Conservation (phyloP, 257 asterid genomes). For the Solanum tacnaense region DNA sequence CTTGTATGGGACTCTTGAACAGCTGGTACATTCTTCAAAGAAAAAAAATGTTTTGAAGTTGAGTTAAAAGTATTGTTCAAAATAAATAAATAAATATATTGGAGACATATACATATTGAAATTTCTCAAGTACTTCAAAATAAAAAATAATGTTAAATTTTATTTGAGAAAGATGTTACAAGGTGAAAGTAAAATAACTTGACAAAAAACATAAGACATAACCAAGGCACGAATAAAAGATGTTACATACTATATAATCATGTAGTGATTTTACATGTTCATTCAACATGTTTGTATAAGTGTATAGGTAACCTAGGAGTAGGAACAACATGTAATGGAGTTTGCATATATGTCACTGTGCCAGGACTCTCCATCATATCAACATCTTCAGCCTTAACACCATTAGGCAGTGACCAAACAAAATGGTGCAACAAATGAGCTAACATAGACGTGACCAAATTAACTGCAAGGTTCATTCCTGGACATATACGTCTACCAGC, state of each 20-base stretch:
- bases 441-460: conserved; percentile 51
- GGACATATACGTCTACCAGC: conserved; percentile 78
- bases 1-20: not conserved
- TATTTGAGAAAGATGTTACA: not conserved
- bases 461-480: conserved; percentile 60
- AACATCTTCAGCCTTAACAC: conserved; percentile 47
- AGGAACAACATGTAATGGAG: conserved; percentile 48
- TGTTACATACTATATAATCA: not conserved
- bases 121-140: not conserved
- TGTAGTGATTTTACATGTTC: not conserved
- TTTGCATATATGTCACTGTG: conserved; percentile 58
- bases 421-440: conserved; percentile 72
- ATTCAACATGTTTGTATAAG: conserved; percentile 40
- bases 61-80: not conserved
- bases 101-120: not conserved
- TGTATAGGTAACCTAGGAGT: conserved; percentile 48
- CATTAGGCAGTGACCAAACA: conserved; percentile 38
- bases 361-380: conserved; percentile 88
- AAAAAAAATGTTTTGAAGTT: not conserved
- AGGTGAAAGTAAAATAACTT: not conserved
- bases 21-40: not conserved
- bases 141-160: not conserved
- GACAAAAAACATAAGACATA: not conserved
- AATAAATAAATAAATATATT: not conserved
- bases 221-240: not conserved